A percentile compares a stretch with the other conserved stretches of the same genome.
Conservation (phyloP, 208 protist species). For the Trypanosoma melophagium region DNA sequence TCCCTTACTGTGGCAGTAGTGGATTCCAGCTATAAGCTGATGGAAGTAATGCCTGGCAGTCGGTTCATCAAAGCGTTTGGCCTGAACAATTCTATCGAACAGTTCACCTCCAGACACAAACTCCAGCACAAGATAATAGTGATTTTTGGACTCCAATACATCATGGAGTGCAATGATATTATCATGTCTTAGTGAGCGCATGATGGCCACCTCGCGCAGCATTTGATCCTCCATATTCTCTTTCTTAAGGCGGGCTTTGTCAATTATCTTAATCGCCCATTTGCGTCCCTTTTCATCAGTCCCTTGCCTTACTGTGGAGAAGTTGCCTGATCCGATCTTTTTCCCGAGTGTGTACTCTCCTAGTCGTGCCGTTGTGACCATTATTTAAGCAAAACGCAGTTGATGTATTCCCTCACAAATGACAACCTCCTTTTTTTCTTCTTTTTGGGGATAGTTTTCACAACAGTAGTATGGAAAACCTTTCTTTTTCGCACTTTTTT, state of each 20-base stretch:
- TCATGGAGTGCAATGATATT: slow-evolving; percentile 47
- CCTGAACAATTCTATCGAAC: slow-evolving; percentile 32
- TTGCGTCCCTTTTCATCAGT: slow-evolving; percentile 34
- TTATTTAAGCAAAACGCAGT: too few relatives aligned
- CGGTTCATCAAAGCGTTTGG: slow-evolving; percentile 31
- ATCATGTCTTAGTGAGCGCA: slow-evolving; percentile 41
- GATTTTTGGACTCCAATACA: slow-evolving; percentile 71
- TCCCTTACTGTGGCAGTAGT: slow-evolving; percentile 59
- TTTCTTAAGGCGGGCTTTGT: slow-evolving; percentile 27
- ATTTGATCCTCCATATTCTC: slow-evolving; percentile 52
- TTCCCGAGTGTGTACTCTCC: slow-evolving; percentile 44
- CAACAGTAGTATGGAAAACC: too few relatives aligned
- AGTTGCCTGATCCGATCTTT: slow-evolving; percentile 46
- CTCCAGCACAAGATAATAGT: slow-evolving; percentile 72
- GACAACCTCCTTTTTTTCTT: too few relatives aligned
- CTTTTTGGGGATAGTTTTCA: too few relatives aligned
- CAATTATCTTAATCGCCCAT: slow-evolving; percentile 58
- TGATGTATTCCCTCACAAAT: too few relatives aligned
- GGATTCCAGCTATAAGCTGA: slow-evolving; percentile 58
- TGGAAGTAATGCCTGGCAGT: slow-evolving; percentile 57
- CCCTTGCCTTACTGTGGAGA: slow-evolving; percentile 44
- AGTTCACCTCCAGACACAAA: slow-evolving; percentile 68
- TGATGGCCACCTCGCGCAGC: slow-evolving; percentile 46
- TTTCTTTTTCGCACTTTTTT: too few relatives aligned
- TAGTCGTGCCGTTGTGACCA: background rate